Evolutionary conservation across 495 filamentous ascomycete species (phyloP).

Genomic region (Alectoria sarmentosa): DNA sequence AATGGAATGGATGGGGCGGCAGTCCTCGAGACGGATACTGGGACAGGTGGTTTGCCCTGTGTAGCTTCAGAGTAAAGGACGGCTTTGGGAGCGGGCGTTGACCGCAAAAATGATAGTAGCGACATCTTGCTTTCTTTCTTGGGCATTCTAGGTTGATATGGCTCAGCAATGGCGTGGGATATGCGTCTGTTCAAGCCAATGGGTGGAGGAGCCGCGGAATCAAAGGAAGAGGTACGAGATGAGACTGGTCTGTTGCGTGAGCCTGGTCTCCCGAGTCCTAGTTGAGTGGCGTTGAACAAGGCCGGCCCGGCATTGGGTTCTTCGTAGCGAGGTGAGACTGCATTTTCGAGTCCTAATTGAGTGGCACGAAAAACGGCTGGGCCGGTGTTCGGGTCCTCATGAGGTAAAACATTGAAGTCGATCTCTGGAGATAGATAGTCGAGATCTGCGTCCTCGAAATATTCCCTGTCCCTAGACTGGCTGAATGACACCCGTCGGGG

Average conservation of each 20-base stretch:
- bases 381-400: neutral
- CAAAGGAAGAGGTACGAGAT: constrained; percentile 20
- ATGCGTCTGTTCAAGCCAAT: constrained; percentile 12
- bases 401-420: constrained; percentile 15
- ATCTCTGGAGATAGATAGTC: constrained; percentile 15
- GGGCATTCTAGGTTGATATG: neutral
- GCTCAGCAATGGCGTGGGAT: neutral
- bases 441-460: constrained; percentile 19
- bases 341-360: neutral
- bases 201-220: constrained; percentile 23
- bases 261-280: neutral
- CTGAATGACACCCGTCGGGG: neutral
- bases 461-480: neutral
- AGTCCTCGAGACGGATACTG: constrained; percentile 6
- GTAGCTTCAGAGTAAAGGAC: constrained; percentile 13
- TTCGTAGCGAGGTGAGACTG: constrained; percentile 10
- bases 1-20: neutral
- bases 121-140: constrained; percentile 6
- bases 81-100: constrained; percentile 11
- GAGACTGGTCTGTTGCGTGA: neutral
- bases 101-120: constrained; percentile 5
- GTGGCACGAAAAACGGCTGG: constrained; percentile 6
- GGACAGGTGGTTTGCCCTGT: constrained; percentile 7
- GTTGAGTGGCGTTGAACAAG: neutral
- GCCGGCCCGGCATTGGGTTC: constrained; percentile 3